Conservation (phyloP, 1,284 basidiomycete species). For the Puccinia horiana region DNA sequence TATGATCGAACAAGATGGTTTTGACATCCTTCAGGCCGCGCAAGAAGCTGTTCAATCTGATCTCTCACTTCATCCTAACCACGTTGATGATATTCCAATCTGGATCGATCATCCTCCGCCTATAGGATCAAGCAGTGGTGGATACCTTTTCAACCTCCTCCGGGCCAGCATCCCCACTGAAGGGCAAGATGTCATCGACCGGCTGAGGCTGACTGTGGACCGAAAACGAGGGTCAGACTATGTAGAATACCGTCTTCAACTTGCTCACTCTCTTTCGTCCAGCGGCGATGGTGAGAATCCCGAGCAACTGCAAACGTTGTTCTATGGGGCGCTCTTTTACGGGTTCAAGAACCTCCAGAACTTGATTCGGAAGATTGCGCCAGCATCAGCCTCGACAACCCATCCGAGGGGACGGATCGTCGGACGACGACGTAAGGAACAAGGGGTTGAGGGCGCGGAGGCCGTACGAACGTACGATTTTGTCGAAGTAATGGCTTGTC, state of each 20-base stretch:
- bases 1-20: constrained; percentile 77
- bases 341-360: constrained; percentile 98
- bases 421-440: constrained; percentile 16
- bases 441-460: constrained; percentile 8
- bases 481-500: constrained; percentile 99
- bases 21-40: constrained; percentile 70
- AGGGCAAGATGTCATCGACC: constrained; percentile 38
- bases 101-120: constrained; percentile 65
- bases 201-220: constrained; percentile 58
- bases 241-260: constrained; percentile 16
- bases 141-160: constrained; percentile 63
- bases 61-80: constrained; percentile 65
- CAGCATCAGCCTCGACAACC: constrained; percentile 71
- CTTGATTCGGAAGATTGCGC: constrained; percentile 87
- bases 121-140: constrained; percentile 67
- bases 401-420: neutral
- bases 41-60: constrained; percentile 59
- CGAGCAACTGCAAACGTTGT: constrained; percentile 64
- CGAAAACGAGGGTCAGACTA: constrained; percentile 55
- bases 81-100: constrained; percentile 62
- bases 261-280: neutral
- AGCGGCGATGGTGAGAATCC: neutral
- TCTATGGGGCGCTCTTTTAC: constrained; percentile 91
- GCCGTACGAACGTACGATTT: constrained; percentile 69
- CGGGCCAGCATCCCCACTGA: neutral